Evolutionary conservation across 1,139 yeast genomes (phyloP), one percentile per base, ranked within the genome.

Genomic region (Lodderomyces theae): DNA sequence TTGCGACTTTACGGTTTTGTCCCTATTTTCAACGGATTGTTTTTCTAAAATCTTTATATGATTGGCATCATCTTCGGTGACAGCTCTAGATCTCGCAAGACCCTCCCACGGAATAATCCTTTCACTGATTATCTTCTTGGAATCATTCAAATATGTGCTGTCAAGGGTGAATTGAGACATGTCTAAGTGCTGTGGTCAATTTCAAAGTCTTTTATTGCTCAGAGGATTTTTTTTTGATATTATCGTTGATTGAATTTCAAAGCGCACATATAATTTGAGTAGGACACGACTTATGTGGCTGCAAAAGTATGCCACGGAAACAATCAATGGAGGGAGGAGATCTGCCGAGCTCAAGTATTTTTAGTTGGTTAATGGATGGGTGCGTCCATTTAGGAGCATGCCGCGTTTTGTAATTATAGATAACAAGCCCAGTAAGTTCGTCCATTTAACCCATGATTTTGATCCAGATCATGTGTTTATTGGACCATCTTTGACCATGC

Each of bases 91-190:
- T 46, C 96, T 76, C 15, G 87, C 82, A 54, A 85, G 80, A 7
- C 95, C 95, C 57, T 86, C 95, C 97, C 97, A 90, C 19, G 96
- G 95, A 45, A 90, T 79, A 25, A 94, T 84, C 50, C 95, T 78
- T 47, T 86, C 85, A 53, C 94, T 75, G 51, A 87, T 82, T 49
- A 81, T 81, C 52, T 77, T 73, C 54, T 87, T 80, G 48, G 86
- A 78, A 53, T 88, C 96, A 49, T 81, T 82, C 54, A 87, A 71
- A 56, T 79, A 82, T 37, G 74, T 74, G 61, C 86, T 82, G 53
- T 83, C 87, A 49, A 76, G 58, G 37, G 61, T 46, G 42, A 66
- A 57, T 21, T 28, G 31, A 4, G 31, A 28, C 31, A 28, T 28
- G 29, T 6, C 9, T 28, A 15, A 18, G 3, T 15, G 5, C 3